These are phyloP conservation scores for Malus asiatica DNA, from an alignment of 306 rosid species.

Conservation along the genomic window DNA sequence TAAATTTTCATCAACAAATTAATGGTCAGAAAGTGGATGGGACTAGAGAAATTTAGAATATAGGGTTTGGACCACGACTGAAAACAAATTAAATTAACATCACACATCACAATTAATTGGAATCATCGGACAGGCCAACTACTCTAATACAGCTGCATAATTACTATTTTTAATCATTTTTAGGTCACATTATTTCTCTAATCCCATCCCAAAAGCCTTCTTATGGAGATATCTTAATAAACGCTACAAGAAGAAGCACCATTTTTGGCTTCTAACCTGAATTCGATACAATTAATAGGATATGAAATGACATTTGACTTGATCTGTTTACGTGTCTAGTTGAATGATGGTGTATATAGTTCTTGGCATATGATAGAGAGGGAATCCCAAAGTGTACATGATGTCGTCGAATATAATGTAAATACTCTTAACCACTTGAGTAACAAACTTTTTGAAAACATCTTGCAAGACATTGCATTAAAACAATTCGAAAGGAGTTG, in stretches of 20 bases:
- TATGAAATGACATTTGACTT: neutral
- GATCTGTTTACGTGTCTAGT: neutral
- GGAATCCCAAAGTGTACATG: neutral
- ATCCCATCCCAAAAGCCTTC: neutral
- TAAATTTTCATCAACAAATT: neutral
- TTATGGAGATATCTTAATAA: neutral
- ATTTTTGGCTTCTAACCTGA: neutral
- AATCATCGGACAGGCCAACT: neutral
- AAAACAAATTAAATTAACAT: neutral
- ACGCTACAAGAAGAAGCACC: neutral
- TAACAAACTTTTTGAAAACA: too few species aligned
- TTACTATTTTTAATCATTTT: neutral
- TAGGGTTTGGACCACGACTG: neutral
- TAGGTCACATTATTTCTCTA: neutral
- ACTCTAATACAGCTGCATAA: neutral
- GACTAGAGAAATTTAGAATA: neutral
- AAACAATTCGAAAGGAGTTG: neutral
- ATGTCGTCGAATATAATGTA: neutral
- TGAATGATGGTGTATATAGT: neutral
- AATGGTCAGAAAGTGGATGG: neutral
- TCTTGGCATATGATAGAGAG: neutral
- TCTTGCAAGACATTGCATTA: neutral
- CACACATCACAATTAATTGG: neutral
- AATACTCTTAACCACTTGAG: too few species aligned
- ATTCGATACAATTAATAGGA: neutral